phyloP scores from a whole-genome alignment of 257 asterid species.

The Solanum pimpinellifolium region DNA sequence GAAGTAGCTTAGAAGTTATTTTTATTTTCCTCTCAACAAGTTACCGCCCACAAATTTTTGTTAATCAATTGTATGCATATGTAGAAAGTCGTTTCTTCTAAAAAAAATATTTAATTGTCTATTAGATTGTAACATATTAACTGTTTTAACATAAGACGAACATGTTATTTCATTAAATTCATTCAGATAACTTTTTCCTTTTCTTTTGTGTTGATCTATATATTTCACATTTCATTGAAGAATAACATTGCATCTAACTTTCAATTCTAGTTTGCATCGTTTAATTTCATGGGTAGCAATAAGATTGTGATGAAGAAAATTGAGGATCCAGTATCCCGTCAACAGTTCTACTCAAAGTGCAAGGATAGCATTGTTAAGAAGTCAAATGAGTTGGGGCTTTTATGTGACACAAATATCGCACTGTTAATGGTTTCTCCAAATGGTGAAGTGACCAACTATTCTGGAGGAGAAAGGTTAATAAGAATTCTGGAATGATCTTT shows the following conservation, averaged over 20 bases:
- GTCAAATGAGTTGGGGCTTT: conserved; percentile 42
- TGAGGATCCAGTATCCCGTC: conserved; percentile 39
- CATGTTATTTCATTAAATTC: not conserved
- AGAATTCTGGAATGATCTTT: not conserved
- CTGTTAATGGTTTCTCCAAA: conserved; percentile 57
- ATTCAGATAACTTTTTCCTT: not conserved
- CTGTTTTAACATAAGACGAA: not conserved
- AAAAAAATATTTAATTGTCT: not conserved
- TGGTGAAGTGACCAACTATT: conserved; percentile 37
- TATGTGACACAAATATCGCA: conserved; percentile 63
- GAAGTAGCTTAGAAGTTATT: not conserved
- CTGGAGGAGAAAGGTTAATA: conserved; percentile 45
- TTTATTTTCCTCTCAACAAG: not conserved
- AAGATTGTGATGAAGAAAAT: conserved; percentile 35
- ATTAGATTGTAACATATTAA: conserved; percentile 7
- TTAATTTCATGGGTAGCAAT: conserved; percentile 38
- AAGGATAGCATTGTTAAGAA: conserved; percentile 60
- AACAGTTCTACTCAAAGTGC: conserved; percentile 36
- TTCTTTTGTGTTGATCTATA: not conserved
- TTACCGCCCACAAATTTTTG: not conserved
- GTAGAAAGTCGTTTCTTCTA: not conserved
- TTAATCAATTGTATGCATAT: not conserved
- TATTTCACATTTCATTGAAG: not conserved
- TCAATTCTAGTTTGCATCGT: not conserved
- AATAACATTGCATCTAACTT: not conserved